A percentile compares a stretch with the other conserved stretches of the same genome.
These are phyloP conservation scores for Penicillium dipodomyicola DNA, from an alignment of 495 filamentous ascomycete species.

Conservation along the genomic window DNA sequence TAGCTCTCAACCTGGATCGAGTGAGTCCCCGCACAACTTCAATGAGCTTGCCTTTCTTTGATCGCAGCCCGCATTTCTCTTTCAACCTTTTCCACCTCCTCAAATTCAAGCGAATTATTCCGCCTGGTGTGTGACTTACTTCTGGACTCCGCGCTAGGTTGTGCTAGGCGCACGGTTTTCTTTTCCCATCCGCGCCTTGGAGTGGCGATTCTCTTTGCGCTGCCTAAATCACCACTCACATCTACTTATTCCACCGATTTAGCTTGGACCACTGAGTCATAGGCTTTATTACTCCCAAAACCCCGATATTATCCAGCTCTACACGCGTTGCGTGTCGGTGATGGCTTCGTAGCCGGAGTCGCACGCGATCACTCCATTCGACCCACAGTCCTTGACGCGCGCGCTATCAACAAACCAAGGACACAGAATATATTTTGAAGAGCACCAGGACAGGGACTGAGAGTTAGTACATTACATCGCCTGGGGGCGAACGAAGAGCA, in stretches of 20 bases:
- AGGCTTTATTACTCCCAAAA: neutral
- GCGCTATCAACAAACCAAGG: constrained; percentile 7
- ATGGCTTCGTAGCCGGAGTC: constrained; percentile 37
- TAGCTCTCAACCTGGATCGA: constrained; percentile 9
- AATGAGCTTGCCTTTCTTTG: constrained; percentile 14
- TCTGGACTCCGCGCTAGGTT: constrained; percentile 17
- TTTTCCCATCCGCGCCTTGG: constrained; percentile 16
- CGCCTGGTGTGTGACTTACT: constrained; percentile 13
- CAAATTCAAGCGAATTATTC: neutral
- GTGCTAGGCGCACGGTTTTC: constrained; percentile 20
- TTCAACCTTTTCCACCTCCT: neutral
- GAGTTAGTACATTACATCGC: constrained; percentile 11
- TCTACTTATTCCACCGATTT: neutral
- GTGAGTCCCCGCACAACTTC: constrained; percentile 15
- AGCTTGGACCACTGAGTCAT: neutral
- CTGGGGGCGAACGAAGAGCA: constrained; percentile 24
- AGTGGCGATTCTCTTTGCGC: constrained; percentile 20
- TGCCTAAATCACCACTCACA: constrained; percentile 2
- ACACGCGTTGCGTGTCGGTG: constrained; percentile 31
- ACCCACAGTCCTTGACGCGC: constrained; percentile 11
- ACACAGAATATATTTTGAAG: neutral
- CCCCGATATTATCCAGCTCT: neutral
- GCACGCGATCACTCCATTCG: constrained; percentile 29
- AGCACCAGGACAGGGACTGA: constrained; percentile 7
- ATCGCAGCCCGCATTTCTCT: constrained; percentile 2